Evolutionary conservation across 75 land plant genomes (phyloP).

Genomic region (Azolla pinnata): DNA sequence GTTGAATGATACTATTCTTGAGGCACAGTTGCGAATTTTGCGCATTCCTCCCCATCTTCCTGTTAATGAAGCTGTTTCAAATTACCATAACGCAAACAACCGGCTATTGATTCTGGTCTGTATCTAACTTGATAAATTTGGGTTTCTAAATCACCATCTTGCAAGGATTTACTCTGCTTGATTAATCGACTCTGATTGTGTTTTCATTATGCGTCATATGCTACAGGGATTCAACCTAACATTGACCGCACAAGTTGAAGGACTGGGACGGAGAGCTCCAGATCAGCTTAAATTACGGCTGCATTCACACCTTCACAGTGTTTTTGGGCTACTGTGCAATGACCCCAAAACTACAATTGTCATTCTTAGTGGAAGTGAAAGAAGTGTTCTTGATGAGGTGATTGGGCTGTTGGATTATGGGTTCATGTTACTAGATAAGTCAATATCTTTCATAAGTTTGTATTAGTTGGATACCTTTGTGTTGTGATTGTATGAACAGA

Average conservation of each 20-base stretch:
- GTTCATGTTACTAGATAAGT: slow-evolving; percentile 45
- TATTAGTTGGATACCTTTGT: too few species aligned
- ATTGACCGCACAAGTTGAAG: slow-evolving; percentile 37
- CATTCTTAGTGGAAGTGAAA: slow-evolving; percentile 46
- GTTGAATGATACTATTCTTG: slow-evolving; percentile 40
- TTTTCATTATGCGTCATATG: background rate
- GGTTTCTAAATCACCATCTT: background rate
- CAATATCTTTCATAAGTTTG: too few species aligned
- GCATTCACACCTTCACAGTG: slow-evolving; percentile 24
- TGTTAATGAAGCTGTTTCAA: slow-evolving; percentile 22
- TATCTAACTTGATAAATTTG: background rate
- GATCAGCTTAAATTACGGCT: slow-evolving; percentile 40
- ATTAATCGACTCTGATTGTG: background rate
- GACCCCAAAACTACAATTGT: slow-evolving; percentile 44
- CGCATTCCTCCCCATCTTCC: slow-evolving; percentile 41
- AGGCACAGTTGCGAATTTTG: slow-evolving; percentile 37
- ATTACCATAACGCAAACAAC: slow-evolving; percentile 25
- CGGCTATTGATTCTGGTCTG: slow-evolving; percentile 36
- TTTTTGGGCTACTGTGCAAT: slow-evolving; percentile 19
- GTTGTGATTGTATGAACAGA: too few species aligned
- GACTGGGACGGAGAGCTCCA: slow-evolving; percentile 28
- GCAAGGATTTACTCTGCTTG: too few species aligned
- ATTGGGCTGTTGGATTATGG: slow-evolving; percentile 41
- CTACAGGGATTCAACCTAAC: slow-evolving; percentile 41
- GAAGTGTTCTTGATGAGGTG: slow-evolving; percentile 41